Evolutionary conservation across 2,329 filamentous ascomycete genomes (phyloP), one percentile per base, ranked within the genome.

Genomic region (Chrysoporthe deuterocubensis): DNA sequence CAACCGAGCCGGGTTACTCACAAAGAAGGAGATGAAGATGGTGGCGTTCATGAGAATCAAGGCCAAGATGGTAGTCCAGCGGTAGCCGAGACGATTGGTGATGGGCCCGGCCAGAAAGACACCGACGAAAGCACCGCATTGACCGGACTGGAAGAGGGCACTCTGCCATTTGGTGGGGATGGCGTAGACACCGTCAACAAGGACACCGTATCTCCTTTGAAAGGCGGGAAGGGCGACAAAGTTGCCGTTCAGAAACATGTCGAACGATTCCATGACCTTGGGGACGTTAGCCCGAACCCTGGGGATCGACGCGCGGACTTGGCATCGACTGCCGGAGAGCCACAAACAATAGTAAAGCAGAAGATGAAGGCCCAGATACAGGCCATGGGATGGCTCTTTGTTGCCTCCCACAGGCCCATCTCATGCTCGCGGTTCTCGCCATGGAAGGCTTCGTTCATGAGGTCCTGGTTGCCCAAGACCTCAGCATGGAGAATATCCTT

Each of bases 61-160:
- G 14, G 78, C 86, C 56, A 72, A 46, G 18, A 89, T 79, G 58
- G 84, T 88, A 0, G 87, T 82, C 81, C 81, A 89, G 44, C 87
- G 86, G 76, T 89, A 89, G 66, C 87, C 87, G 70, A 89, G 81
- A 1, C 78, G 71, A 74, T 81, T 88, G 71, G 87, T 89, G 66
- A 90, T 74, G 26, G 87, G 87, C 62, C 88, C 88, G 50, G 87
- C 86, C 48, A 89, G 67, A 71, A 85, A 85, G 67, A 88, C 85
- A 64, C 88, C 87, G 65, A 89, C 81, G 44, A 90, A 80, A 16
- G 88, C 87, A 78, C 88, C 87, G 66, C 87, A 77, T 67, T 83
- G 87, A 2, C 87, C 87, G 54, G 81, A 79, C 66, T 82, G 78
- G 71, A 86, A 84, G 14, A 90, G 82, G 0, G 87, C 84, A 67